Base-by-base conservation (phyloP, 2,329 filamentous ascomycete species). In the Triangularia setosa region DNA sequence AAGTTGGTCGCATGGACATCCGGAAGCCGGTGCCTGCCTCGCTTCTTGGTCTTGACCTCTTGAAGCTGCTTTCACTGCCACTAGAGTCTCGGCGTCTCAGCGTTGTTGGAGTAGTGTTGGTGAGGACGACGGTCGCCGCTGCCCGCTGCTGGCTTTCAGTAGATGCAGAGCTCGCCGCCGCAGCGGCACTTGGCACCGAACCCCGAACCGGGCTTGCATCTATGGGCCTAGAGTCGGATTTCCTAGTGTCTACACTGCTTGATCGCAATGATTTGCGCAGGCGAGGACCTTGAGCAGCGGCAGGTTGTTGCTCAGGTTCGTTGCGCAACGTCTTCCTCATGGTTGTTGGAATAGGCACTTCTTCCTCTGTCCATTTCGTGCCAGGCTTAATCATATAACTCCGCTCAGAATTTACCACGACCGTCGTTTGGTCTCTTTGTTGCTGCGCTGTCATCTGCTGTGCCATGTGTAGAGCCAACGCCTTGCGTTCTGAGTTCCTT, bases 1-100 rank as follows among this genome's bases (percentile, higher is more conserved):
- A 74, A 21, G 79, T 73, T 25, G 77, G 78, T 65, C 93, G 84
- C 90, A 97, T 91, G 1, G 90, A 92, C 60, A 81, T 84, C 64
- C 88, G 88, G 81, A 96, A 91, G 1, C 80, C 83, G 61, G 87
- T 84, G 0, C 81, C 81, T 11, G 69, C 64, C 53, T 81, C 76
- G 48, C 77, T 76, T 60, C 78, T 73, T 40, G 83, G 78, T 66
- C 84, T 83, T 53, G 80, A 77, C 27, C 91, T 88, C 72, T 86
- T 90, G 79, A 97, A 97, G 74, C 92, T 96, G 77, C 91, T 96
- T 54, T 91, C 88, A 71, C 89, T 92, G 27, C 84, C 88, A 69
- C 87, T 86, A 0, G 88, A 90, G 18, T 79, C 81, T 9, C 79
- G 83, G 1, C 88, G 83, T 64, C 79, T 78, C 8, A 86, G 72